These are phyloP conservation scores for Solanum habrochaites DNA, from an alignment of 257 asterid species.

Conservation along the genomic window DNA sequence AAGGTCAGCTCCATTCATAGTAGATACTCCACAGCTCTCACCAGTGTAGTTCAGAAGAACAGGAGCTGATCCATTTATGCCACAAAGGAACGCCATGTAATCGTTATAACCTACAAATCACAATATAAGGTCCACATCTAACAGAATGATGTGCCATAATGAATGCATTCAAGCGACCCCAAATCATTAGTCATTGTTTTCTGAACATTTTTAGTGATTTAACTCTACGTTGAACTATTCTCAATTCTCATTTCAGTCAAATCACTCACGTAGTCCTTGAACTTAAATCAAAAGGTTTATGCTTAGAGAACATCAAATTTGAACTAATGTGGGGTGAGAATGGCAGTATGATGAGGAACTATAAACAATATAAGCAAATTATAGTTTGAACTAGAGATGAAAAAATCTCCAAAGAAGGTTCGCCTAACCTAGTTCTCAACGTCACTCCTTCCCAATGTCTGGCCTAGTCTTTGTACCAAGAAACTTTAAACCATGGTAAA, in stretches of 20 bases:
- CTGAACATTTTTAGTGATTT: not conserved
- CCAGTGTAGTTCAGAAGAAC: slow-evolving; percentile 81
- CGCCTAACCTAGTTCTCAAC: not conserved
- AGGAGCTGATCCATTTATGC: slow-evolving; percentile 82
- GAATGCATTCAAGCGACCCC: not conserved
- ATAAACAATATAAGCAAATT: not conserved
- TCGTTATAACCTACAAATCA: slow-evolving; percentile 59
- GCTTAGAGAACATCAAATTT: not conserved
- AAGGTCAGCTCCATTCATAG: slow-evolving; percentile 40
- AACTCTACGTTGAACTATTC: not conserved
- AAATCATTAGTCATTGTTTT: not conserved
- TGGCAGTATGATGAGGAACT: not conserved
- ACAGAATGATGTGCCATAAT: not conserved
- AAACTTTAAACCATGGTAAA: not conserved
- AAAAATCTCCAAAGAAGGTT: not conserved
- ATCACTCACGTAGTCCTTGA: not conserved
- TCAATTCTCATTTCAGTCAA: not conserved
- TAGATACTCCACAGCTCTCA: slow-evolving; percentile 40
- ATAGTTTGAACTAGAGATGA: not conserved
- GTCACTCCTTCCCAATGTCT: not conserved
- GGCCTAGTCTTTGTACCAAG: not conserved
- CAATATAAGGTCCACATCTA: not conserved
- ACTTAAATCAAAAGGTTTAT: not conserved
- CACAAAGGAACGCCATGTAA: slow-evolving; percentile 73
- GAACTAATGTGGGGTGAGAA: not conserved